Evolutionary conservation across 805 yeast species (phyloP), one percentile per base, ranked within the genome.

Genomic region (Metschnikowia dekortorum): DNA sequence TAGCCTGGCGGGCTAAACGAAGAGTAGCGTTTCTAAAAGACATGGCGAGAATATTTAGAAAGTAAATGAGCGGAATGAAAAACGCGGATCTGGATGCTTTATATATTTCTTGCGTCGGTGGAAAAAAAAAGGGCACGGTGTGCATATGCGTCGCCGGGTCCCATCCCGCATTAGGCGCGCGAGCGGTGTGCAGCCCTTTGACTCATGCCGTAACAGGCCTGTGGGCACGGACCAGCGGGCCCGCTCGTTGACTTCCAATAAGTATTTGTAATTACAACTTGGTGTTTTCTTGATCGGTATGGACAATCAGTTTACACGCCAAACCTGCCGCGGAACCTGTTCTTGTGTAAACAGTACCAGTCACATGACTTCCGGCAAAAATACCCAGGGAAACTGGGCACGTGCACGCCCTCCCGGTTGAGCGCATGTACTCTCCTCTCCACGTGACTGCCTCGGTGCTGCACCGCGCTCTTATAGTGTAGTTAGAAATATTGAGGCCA

Each of bases 1-100:
- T 55, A 61, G 78, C 77, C 54, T 69, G 66, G 68, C 79, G 76
- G 54, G 77, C 78, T 69, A 73, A 65, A 62, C 76, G 74, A 50
- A 72, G 57, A 48, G 76, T 64, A 56, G 72, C 61, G 66, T 62
- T 67, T 73, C 77, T 74, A 61, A 73, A 67, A 52, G 78, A 74
- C 78, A 73, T 74, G 49, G 40, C 63, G 38, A 16, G 34, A 34
- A 28, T 44, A 32, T 41, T 18, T 30, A 41, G 45, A 48, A 45
- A 49, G 45, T 40, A 29, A 37, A 13, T 14, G 38, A 35, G 39
- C 44, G 40, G 44, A 14, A 22, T 44, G 38, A 43, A 26, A 40
- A 40, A 36, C 7, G 46, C 44, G 54, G 47, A 18, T 36, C 34
- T 36, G 49, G 44, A 22, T 45, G 36, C 46, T 38, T 53, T 52